Evolutionary conservation across 148 eudicot genomes (phyloP).

Genomic region (Fagopyrum tataricum): DNA sequence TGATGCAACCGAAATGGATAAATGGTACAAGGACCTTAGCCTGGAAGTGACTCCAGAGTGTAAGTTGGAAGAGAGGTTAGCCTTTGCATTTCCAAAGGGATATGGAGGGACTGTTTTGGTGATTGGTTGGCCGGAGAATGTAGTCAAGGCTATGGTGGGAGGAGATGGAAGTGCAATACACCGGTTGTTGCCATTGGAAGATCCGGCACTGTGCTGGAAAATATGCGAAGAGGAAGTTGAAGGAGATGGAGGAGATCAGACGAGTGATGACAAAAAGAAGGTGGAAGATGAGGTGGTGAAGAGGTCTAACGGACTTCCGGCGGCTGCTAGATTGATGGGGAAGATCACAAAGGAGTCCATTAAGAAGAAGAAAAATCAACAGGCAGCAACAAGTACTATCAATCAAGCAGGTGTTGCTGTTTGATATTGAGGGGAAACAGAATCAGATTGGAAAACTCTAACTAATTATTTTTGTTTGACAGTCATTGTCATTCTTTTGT

Average conservation of each 20-base stretch:
- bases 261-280: constrained; percentile 1
- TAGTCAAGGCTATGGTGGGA: neutral
- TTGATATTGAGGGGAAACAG: neutral
- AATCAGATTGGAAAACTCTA: too few species aligned
- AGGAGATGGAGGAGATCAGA: neutral
- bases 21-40: neutral
- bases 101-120: constrained; percentile 8
- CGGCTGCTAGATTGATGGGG: constrained; percentile 11
- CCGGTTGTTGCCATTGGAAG: constrained; percentile 5
- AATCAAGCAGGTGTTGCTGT: neutral
- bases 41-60: neutral
- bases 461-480: neutral
- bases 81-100: constrained; percentile 8
- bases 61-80: neutral
- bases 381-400: neutral
- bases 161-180: neutral
- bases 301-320: neutral
- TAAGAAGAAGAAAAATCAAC: neutral
- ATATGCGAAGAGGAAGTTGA: neutral
- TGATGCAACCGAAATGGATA: neutral
- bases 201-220: constrained; percentile 4
- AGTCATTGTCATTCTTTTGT: neutral
- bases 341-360: neutral
- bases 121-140: constrained; percentile 9
- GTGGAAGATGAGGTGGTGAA: constrained; percentile 3